Percentiles rank a stretch among this genome's conserved stretches.
These are phyloP conservation scores for Asterochloris erici DNA, from an alignment of 139 green algal genomes.

Conservation along the genomic window DNA sequence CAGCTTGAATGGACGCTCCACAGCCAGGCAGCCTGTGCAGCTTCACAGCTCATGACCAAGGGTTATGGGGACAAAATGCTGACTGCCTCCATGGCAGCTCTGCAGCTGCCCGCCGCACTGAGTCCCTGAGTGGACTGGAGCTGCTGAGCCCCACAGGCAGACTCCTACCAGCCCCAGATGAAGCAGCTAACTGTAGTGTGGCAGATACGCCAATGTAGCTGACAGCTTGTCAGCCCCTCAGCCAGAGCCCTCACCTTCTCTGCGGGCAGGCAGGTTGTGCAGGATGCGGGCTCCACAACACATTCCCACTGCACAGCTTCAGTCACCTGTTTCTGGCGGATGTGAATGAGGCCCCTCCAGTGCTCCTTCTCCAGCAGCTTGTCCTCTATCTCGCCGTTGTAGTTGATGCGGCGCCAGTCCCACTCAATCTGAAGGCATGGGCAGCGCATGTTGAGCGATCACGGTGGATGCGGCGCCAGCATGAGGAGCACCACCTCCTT, in stretches of 20 bases:
- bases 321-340: conserved; percentile 6
- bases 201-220: background rate
- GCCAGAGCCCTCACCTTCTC: background rate
- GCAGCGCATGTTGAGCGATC: too few species aligned
- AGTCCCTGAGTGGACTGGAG: background rate
- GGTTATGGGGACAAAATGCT: background rate
- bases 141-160: background rate
- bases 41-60: background rate
- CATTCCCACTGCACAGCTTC: background rate
- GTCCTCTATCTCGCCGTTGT: conserved; percentile 15
- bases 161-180: background rate
- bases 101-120: background rate
- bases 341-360: background rate
- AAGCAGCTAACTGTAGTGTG: background rate
- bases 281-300: background rate
- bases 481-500: background rate
- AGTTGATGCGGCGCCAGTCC: background rate
- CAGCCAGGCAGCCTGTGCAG: background rate
- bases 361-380: conserved; percentile 8
- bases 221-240: background rate
- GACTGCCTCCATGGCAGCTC: background rate
- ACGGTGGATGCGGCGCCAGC: background rate
- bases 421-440: background rate
- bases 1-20: background rate
- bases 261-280: too few species aligned